Evolutionary conservation across 2,329 filamentous ascomycete genomes (phyloP).

Genomic region (Calonectria honghensis): DNA sequence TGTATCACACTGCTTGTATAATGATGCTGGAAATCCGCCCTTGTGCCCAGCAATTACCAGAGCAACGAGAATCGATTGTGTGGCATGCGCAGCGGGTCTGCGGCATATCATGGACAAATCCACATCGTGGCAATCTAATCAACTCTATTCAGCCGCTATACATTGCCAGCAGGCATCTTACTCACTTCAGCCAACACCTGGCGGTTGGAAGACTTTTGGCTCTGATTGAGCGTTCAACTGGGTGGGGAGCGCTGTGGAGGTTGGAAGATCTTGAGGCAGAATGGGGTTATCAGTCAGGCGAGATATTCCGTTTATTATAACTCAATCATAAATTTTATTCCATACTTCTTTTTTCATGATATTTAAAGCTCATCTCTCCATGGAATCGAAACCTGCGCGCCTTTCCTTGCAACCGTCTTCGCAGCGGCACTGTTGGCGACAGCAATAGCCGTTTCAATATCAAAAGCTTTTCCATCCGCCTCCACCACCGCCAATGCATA

Average conservation of each 20-base stretch:
- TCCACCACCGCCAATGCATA: slow-evolving; percentile 67
- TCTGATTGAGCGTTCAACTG: slow-evolving; percentile 67
- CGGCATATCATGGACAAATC: slow-evolving; percentile 71
- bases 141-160: slow-evolving; percentile 73
- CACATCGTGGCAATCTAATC: slow-evolving; percentile 69
- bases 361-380: not conserved
- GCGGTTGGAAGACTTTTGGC: slow-evolving; percentile 54
- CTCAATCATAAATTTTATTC: not conserved
- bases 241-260: slow-evolving; percentile 71
- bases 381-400: slow-evolving; percentile 1
- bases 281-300: slow-evolving; percentile 57
- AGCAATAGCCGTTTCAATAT: not conserved
- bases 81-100: slow-evolving; percentile 71
- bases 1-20: slow-evolving; percentile 71
- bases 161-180: slow-evolving; percentile 69
- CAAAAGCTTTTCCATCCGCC: not conserved
- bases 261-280: slow-evolving; percentile 66
- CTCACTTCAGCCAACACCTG: slow-evolving; percentile 61
- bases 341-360: not conserved
- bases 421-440: not conserved
- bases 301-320: slow-evolving; percentile 34
- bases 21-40: slow-evolving; percentile 67
- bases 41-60: slow-evolving; percentile 18
- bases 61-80: slow-evolving; percentile 55
- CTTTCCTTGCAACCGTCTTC: not conserved